These are phyloP conservation scores for Yamadazyma phyllophila DNA, from an alignment of 805 yeast genomes.

Conservation along the genomic window DNA sequence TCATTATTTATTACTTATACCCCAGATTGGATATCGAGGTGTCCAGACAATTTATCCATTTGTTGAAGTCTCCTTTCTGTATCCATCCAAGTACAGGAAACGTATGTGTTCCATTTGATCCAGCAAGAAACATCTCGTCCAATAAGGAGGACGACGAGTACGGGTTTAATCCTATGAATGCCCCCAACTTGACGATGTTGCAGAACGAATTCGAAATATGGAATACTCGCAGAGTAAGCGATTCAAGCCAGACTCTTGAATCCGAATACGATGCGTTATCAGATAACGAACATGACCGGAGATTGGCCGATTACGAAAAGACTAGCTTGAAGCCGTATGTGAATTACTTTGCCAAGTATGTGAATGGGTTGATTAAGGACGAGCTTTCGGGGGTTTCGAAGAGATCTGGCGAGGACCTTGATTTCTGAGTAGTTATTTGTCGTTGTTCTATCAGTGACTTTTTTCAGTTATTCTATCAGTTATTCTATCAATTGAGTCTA, in stretches of 20 bases:
- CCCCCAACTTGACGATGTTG: slow-evolving; percentile 70
- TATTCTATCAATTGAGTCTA: too few species aligned
- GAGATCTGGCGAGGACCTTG: slow-evolving; percentile 34
- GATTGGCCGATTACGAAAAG: slow-evolving; percentile 51
- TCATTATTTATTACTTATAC: slow-evolving; percentile 75
- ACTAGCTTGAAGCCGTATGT: slow-evolving; percentile 73
- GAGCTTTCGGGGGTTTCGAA: slow-evolving; percentile 41
- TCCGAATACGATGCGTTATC: slow-evolving; percentile 6
- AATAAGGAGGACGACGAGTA: slow-evolving; percentile 36
- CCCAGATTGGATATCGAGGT: slow-evolving; percentile 95
- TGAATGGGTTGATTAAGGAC: slow-evolving; percentile 52
- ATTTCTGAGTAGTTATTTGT: slow-evolving; percentile 21
- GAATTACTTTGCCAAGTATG: slow-evolving; percentile 63
- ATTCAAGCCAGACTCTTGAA: slow-evolving; percentile 21
- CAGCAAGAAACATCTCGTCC: slow-evolving; percentile 34
- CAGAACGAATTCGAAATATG: slow-evolving; percentile 61
- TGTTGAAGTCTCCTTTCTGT: slow-evolving; percentile 94
- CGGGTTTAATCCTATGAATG: slow-evolving; percentile 73
- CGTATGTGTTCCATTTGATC: slow-evolving; percentile 86
- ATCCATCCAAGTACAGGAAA: slow-evolving; percentile 95
- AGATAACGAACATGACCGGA: slow-evolving; percentile 17
- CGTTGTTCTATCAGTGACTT: too few species aligned
- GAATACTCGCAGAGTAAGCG: slow-evolving; percentile 35
- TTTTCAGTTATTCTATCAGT: too few species aligned
- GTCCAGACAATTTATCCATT: slow-evolving; percentile 83